Percentiles rank a stretch among this genome's conserved stretches.
Evolutionary conservation across 2,329 filamentous ascomycete genomes (phyloP).

Genomic region (Sclerotinia spermophila): DNA sequence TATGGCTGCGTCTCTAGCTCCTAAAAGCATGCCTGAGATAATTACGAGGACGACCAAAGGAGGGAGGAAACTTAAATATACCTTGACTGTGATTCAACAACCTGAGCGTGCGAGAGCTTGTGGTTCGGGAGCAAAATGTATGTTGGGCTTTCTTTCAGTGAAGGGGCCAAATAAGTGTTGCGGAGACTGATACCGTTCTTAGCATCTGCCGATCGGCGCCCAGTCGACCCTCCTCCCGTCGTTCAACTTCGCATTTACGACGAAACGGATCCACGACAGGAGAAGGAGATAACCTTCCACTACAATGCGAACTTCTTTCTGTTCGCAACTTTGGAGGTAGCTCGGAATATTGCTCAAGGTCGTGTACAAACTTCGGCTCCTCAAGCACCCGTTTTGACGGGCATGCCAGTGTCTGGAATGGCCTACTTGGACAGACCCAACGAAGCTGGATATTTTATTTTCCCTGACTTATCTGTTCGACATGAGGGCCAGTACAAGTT

Average conservation of each 20-base stretch:
- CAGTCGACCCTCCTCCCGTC: conserved; percentile 66
- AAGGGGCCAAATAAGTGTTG: not conserved
- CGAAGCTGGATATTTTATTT: conserved; percentile 88
- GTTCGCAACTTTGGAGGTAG: conserved; percentile 85
- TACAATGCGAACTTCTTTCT: conserved; percentile 99
- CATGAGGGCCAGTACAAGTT: conserved; percentile 93
- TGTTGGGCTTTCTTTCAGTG: conserved; percentile 36
- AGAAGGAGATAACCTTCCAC: conserved; percentile 64
- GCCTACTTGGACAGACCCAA: conserved; percentile 87
- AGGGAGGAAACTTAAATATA: conserved; percentile 75
- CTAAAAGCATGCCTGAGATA: not conserved
- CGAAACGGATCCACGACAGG: conserved; percentile 45
- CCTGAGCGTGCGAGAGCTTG: conserved; percentile 92
- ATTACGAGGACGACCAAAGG: conserved; percentile 57
- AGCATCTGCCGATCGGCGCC: conserved; percentile 31
- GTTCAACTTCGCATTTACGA: conserved; percentile 84
- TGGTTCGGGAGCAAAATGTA: conserved; percentile 92
- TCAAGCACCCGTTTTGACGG: conserved; percentile 81
- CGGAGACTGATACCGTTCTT: conserved; percentile 1
- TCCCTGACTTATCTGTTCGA: conserved; percentile 91
- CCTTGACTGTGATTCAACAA: conserved; percentile 84
- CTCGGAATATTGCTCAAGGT: conserved; percentile 76
- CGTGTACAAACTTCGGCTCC: conserved; percentile 66
- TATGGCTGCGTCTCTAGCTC: conserved; percentile 19
- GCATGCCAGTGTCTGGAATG: conserved; percentile 92